phyloP scores from a whole-genome alignment of 352 stramenopile species.

The Thalassiosira delicatula region DNA sequence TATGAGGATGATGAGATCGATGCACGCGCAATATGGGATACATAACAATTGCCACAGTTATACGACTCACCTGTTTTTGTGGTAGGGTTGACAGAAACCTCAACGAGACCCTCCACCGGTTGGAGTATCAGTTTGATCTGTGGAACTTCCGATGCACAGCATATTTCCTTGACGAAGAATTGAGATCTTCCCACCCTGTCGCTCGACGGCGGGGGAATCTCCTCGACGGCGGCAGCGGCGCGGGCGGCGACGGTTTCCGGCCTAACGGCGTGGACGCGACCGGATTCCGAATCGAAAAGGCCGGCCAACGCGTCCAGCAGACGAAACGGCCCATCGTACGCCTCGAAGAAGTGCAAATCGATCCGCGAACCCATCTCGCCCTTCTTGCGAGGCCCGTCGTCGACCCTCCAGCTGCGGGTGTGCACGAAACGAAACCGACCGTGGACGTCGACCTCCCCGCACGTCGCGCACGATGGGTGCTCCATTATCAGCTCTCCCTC shows the following conservation, averaged over 20 bases:
- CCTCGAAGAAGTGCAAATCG: slow-evolving; percentile 50
- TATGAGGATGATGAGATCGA: too few relatives aligned
- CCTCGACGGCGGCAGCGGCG: not conserved
- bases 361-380: slow-evolving; percentile 18
- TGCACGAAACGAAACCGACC: slow-evolving; percentile 48
- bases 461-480: slow-evolving; percentile 56
- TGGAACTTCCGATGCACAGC: slow-evolving; percentile 80
- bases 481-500: slow-evolving; percentile 62
- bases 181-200: slow-evolving; percentile 47
- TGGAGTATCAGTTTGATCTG: slow-evolving; percentile 70
- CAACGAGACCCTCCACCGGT: slow-evolving; percentile 67
- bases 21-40: too few relatives aligned
- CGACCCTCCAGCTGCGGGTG: slow-evolving; percentile 41
- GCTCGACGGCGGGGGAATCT: not conserved
- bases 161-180: slow-evolving; percentile 74
- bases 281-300: slow-evolving; percentile 55
- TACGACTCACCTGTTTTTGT: too few relatives aligned
- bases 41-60: too few relatives aligned
- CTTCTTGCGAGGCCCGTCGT: slow-evolving; percentile 1
- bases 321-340: slow-evolving; percentile 35
- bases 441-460: slow-evolving; percentile 62
- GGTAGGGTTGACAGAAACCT: slow-evolving; percentile 76
- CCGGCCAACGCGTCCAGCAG: slow-evolving; percentile 43
- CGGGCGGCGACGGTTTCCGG: slow-evolving; percentile 2
- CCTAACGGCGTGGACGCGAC: slow-evolving; percentile 29